These are phyloP conservation scores for Amanita rubescens DNA, from an alignment of 768 basidiomycete species.

Conservation along the genomic window DNA sequence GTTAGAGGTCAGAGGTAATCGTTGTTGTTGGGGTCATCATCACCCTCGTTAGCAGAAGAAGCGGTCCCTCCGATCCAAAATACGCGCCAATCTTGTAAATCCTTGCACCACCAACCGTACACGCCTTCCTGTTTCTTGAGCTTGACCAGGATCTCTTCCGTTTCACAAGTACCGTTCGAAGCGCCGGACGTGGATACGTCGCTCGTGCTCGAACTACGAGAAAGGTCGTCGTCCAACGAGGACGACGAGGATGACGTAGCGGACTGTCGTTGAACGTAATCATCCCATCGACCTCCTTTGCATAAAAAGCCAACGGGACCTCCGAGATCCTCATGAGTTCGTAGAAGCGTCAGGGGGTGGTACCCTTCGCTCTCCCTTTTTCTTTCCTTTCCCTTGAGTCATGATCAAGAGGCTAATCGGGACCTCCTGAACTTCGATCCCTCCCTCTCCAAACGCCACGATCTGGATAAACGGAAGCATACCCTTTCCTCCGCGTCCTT, in stretches of 20 bases:
- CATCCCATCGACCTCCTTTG: constrained; percentile 45
- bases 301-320: constrained; percentile 55
- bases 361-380: too few species aligned
- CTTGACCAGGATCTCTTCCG: constrained; percentile 39
- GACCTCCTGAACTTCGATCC: constrained; percentile 70
- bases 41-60: background rate
- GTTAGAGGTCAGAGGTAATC: too few species aligned
- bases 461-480: constrained; percentile 53
- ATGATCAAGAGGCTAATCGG: constrained; percentile 45
- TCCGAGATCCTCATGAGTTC: constrained; percentile 57
- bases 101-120: constrained; percentile 76
- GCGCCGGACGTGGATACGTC: constrained; percentile 29
- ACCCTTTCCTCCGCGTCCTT: too few species aligned
- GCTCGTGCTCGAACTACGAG: constrained; percentile 39
- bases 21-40: too few species aligned
- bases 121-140: constrained; percentile 54
- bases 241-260: too few species aligned
- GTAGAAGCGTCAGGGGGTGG: constrained; percentile 14
- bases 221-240: too few species aligned
- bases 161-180: constrained; percentile 46
- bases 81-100: constrained; percentile 67
- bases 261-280: constrained; percentile 32
- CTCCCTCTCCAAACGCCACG: constrained; percentile 60
- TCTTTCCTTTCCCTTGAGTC: constrained; percentile 40
- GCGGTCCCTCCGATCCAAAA: constrained; percentile 71